A percentile compares a stretch with the other conserved stretches of the same genome.
These are phyloP conservation scores for Phytopythium cucurbitacearum DNA, from an alignment of 352 stramenopile genomes.

Conservation along the genomic window DNA sequence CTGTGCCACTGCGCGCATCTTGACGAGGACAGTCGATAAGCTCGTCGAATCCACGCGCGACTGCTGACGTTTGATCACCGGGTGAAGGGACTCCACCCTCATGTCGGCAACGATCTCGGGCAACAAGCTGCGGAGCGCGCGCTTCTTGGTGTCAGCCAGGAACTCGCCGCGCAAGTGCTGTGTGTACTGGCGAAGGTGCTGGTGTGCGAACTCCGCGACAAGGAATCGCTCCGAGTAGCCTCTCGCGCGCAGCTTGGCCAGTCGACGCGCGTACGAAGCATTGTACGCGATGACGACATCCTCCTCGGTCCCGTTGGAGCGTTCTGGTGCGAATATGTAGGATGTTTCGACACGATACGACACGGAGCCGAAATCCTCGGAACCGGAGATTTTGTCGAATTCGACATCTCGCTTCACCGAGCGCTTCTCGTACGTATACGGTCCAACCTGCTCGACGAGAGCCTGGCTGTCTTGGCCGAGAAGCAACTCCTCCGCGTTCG, in stretches of 20 bases:
- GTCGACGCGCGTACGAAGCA: constrained; percentile 44
- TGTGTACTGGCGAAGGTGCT: constrained; percentile 35
- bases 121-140: constrained; percentile 41
- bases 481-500: constrained; percentile 42
- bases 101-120: constrained; percentile 26
- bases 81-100: constrained; percentile 25
- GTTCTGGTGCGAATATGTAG: constrained; percentile 38
- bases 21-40: constrained; percentile 40
- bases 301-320: constrained; percentile 60
- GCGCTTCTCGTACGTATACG: constrained; percentile 65
- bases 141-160: constrained; percentile 55
- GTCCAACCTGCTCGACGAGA: constrained; percentile 42
- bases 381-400: constrained; percentile 11
- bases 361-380: constrained; percentile 28
- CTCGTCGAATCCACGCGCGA: constrained; percentile 36
- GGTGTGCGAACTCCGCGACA: constrained; percentile 54
- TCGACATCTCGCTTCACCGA: constrained; percentile 53
- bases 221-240: constrained; percentile 57
- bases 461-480: constrained; percentile 17
- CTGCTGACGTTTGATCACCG: constrained; percentile 37
- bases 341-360: constrained; percentile 42
- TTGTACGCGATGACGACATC: constrained; percentile 58
- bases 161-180: constrained; percentile 40
- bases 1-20: constrained; percentile 40
- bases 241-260: constrained; percentile 37